Evolutionary conservation across 1,284 basidiomycete genomes (phyloP), one percentile per base, ranked within the genome.

Genomic region (Coniophora puteana): DNA sequence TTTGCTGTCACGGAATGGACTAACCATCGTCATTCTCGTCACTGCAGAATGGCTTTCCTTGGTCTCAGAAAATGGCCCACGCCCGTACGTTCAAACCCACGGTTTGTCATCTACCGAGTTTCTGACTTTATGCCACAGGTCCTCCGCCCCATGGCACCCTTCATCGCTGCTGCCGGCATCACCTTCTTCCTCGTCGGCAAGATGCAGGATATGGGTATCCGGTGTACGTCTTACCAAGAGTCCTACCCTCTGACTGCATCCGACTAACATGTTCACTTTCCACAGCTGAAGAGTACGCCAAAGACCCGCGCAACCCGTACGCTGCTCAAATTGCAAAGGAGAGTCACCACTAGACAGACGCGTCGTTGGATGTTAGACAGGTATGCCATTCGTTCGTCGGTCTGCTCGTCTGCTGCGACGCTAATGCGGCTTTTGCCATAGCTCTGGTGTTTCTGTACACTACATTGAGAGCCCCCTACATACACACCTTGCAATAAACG

Each of bases 231-330:
- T 40, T n/a, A n/a, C n/a, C n/a, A n/a, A n/a, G n/a, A n/a, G n/a
- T n/a, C n/a, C n/a, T n/a, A n/a, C n/a, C n/a, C n/a, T n/a, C n/a
- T n/a, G 24, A 24, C 20, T 16, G 25, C 37, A 12, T 38, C 25
- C 30, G 44, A 40, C 24, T 22, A 18, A 38, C 32, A 31, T 43
- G 41, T 17, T 37, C 13, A 30, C 34, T 18, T 28, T 22, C 12
- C 31, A 36, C 25, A 88, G 85, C 83, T 45, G 74, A 76, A 49
- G 63, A 71, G 51, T 87, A 75, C 59, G 76, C 76, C 47, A 82
- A 79, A 53, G 82, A 88, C 59, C 77, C 86, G 26, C 79, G 78
- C 61, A 89, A 89, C 71, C 86, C 87, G 31, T 86, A 89, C 62
- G 82, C 81, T 17, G 80, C 78, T 18, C 76, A 83, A 56, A 78